Percentiles rank a stretch among this genome's conserved stretches.
Evolutionary conservation across 2,329 filamentous ascomycete species (phyloP).

Genomic region (Pestalotiopsis sp.): DNA sequence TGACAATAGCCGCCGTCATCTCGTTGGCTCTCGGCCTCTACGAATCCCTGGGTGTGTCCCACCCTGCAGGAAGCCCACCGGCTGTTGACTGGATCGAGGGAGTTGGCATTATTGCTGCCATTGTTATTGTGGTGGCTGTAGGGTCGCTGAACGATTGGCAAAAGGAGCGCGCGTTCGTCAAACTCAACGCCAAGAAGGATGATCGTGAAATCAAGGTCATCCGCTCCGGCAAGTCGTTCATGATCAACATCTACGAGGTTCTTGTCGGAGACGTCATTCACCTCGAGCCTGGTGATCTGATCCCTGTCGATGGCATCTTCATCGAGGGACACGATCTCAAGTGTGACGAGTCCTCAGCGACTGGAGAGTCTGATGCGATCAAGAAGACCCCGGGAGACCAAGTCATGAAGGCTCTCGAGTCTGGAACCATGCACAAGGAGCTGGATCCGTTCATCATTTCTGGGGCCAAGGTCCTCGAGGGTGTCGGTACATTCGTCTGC

Average conservation of each 20-base stretch:
- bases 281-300: constrained; percentile 68
- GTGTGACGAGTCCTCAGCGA: constrained; percentile 71
- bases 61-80: constrained; percentile 39
- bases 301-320: constrained; percentile 68
- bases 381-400: constrained; percentile 63
- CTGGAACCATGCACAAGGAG: constrained; percentile 47
- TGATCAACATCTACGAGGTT: constrained; percentile 64
- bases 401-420: constrained; percentile 57
- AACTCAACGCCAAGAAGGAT: constrained; percentile 59
- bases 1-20: constrained; percentile 68
- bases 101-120: constrained; percentile 62
- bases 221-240: constrained; percentile 62
- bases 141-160: constrained; percentile 65
- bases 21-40: constrained; percentile 72
- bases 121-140: constrained; percentile 62
- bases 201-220: constrained; percentile 64
- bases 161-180: constrained; percentile 62
- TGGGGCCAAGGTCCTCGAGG: constrained; percentile 57
- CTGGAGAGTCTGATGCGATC: constrained; percentile 70
- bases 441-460: constrained; percentile 67
- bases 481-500: constrained; percentile 54
- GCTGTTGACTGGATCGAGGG: constrained; percentile 64
- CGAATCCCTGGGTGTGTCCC: constrained; percentile 56
- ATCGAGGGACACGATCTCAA: constrained; percentile 65
- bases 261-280: constrained; percentile 68